phyloP scores from a whole-genome alignment of 495 filamentous ascomycete species.

The Hyaloscypha variabilis region DNA sequence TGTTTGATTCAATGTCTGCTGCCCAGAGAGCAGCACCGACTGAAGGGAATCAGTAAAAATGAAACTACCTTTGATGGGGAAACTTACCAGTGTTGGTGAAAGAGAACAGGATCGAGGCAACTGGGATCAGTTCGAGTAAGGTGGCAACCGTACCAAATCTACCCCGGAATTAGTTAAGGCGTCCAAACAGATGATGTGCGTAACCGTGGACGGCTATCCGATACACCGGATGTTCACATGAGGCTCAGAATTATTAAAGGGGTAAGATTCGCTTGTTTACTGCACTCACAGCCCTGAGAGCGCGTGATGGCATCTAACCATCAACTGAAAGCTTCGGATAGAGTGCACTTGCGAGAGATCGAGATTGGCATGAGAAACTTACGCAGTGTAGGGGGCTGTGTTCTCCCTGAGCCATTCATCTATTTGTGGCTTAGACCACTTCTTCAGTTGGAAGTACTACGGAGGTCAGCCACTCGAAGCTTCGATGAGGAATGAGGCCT shows the following conservation, averaged over 20 bases:
- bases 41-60: conserved; percentile 17
- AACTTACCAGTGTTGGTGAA: conserved; percentile 80
- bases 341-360: neutral
- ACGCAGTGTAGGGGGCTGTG: conserved; percentile 75
- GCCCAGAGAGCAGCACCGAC: conserved; percentile 94
- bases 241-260: neutral
- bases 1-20: conserved; percentile 78
- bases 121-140: conserved; percentile 80
- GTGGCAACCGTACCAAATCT: conserved; percentile 81
- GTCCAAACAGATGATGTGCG: conserved; percentile 9
- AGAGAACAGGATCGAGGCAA: conserved; percentile 80
- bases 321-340: neutral
- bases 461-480: conserved; percentile 5
- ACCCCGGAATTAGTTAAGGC: conserved; percentile 11
- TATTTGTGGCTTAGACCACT: conserved; percentile 63
- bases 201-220: neutral
- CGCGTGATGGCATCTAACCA: neutral
- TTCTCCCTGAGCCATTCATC: conserved; percentile 67
- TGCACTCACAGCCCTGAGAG: neutral
- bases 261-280: neutral
- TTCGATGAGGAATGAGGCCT: neutral
- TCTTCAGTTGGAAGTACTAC: conserved; percentile 87
- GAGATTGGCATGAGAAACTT: conserved; percentile 36
- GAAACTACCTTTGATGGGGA: neutral
- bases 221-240: neutral